Evolutionary conservation across 495 filamentous ascomycete genomes (phyloP), one percentile per base, ranked within the genome.

Genomic region (Penicillium dipodomyicola): DNA sequence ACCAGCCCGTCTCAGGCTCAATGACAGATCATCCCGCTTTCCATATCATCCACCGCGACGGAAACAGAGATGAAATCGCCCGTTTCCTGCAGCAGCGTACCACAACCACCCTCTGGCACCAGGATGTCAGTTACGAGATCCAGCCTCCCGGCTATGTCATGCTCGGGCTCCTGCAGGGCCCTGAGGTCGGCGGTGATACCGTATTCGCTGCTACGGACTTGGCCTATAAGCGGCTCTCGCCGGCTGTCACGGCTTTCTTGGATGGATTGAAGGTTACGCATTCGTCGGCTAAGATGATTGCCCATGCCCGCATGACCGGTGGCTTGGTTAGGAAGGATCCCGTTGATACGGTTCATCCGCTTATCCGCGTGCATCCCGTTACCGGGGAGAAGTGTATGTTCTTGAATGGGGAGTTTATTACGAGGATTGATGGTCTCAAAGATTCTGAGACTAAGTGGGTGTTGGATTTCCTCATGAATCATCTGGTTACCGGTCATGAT

Each of bases 401-500:
- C 65, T 76, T 90, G 64, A 91, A 91, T 66, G 87, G 87, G 5
- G 89, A 89, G 29, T 94, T 92, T 68, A 87, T 90, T 51, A 91
- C 84, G 61, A 80, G 82, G 48, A 89, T 92, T 54, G 75, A 88
- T 20, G 89, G 90, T 0, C 67, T 92, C 17, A 87, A 87, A 46
- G 84, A 87, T 59, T 69, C 75, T 4, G 82, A 86, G 65, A 74
- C 76, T 19, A 71, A 78, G 48, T 75, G 73, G 63, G 73, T 93
- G 17, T 76, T 94, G 58, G 92, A 94, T 62, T 96, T 96, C 76
- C 76, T 97, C 11, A 94, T 89, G 75, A 85, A 93, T 68, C 92
- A 96, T 66, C 85, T 95, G 39, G 83, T 87, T 5, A 84, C 79
- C 23, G 88, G 92, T 15, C 84, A 87, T 62, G 91, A 96, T 73